Percentiles rank a stretch among this genome's conserved stretches.
Evolutionary conservation across 2,329 filamentous ascomycete species (phyloP).

Genomic region (Boeremia lycopersici): DNA sequence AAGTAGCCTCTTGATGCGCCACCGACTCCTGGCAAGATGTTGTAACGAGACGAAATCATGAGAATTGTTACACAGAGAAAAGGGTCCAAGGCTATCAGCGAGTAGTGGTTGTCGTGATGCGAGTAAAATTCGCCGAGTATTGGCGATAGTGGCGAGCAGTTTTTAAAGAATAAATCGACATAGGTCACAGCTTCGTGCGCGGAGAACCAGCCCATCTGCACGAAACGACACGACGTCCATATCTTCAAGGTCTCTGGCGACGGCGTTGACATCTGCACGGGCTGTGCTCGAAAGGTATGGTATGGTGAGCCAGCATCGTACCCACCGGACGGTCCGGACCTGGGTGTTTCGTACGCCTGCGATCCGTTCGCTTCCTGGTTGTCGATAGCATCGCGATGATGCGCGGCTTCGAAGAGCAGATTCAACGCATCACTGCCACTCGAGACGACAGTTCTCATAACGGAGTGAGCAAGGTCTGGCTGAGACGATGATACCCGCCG

Average conservation of each 20-base stretch:
- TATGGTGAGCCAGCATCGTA: constrained; percentile 36
- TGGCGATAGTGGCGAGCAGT: constrained; percentile 58
- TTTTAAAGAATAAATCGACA: constrained; percentile 59
- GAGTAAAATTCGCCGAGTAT: constrained; percentile 58
- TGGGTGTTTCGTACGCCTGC: constrained; percentile 47
- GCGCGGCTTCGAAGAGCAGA: constrained; percentile 58
- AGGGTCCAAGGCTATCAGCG: constrained; percentile 58
- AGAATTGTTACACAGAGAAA: constrained; percentile 60
- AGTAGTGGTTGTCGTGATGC: constrained; percentile 55
- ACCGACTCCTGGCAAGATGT: constrained; percentile 46
- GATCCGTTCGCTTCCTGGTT: constrained; percentile 41
- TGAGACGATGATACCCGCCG: constrained; percentile 43
- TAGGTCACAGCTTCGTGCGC: constrained; percentile 61
- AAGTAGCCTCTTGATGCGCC: constrained; percentile 58
- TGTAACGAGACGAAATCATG: constrained; percentile 61
- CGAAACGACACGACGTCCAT: constrained; percentile 59
- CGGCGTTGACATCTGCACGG: constrained; percentile 47
- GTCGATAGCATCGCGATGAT: constrained; percentile 46
- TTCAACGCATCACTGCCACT: constrained; percentile 61
- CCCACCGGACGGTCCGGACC: constrained; percentile 34
- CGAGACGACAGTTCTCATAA: constrained; percentile 58
- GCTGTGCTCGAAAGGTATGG: constrained; percentile 41
- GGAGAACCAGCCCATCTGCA: constrained; percentile 62
- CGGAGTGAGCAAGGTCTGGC: constrained; percentile 47
- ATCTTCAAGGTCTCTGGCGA: constrained; percentile 50